phyloP scores from a whole-genome alignment of 768 basidiomycete genomes.

The Leccinum imitatum region DNA sequence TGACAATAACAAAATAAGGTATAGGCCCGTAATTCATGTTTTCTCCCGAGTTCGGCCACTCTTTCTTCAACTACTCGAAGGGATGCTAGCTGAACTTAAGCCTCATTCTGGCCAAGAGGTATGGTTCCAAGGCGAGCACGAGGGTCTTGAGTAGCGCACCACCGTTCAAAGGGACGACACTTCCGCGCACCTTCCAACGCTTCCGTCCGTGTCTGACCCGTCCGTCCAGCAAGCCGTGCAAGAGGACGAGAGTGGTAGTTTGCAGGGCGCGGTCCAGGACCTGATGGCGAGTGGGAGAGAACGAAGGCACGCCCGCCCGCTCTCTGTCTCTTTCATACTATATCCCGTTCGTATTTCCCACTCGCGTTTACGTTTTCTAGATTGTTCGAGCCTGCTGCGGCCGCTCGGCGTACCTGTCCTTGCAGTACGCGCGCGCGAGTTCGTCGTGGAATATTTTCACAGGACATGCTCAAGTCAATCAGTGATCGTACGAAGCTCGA shows the following conservation, averaged over 20 bases:
- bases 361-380: conserved; percentile 35
- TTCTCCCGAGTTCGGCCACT: no score
- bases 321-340: neutral
- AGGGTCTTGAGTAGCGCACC: conserved; percentile 52
- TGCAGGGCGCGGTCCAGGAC: conserved; percentile 88
- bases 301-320: conserved; percentile 57
- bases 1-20: no score
- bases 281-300: conserved; percentile 83
- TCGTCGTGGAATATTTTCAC: conserved; percentile 42
- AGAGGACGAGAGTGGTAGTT: conserved; percentile 89
- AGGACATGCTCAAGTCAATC: no score
- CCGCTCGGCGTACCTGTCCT: conserved; percentile 82
- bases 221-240: conserved; percentile 72
- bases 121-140: conserved; percentile 47
- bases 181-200: no score
- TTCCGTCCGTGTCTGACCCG: no score
- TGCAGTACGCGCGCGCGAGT: conserved; percentile 84
- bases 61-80: conserved; percentile 18
- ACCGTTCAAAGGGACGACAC: conserved; percentile 39
- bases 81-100: conserved; percentile 5
- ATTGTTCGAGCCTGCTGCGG: conserved; percentile 75
- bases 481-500: conserved; percentile 41
- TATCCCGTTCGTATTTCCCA: conserved; percentile 8
- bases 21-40: no score
- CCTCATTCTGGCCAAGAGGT: conserved; percentile 41